These are phyloP conservation scores for Serpula lacrymans DNA, from an alignment of 768 basidiomycete genomes.

Conservation along the genomic window DNA sequence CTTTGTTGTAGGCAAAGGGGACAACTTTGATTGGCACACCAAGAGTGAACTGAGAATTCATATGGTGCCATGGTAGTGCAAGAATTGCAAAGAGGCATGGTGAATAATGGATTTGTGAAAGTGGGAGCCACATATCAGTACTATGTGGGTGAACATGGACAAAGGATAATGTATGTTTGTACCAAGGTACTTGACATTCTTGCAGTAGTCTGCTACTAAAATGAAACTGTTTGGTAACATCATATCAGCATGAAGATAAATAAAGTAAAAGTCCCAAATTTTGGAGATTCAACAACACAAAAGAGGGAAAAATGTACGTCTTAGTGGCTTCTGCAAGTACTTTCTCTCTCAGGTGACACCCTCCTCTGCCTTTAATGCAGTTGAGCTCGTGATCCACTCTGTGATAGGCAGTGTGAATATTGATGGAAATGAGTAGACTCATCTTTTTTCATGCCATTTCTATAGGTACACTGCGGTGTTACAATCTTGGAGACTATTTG, in stretches of 20 bases:
- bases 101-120: background rate
- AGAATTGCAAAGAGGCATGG: constrained; percentile 10
- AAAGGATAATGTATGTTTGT: constrained; percentile 54
- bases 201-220: constrained; percentile 89
- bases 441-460: too few relatives aligned
- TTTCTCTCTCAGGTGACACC: constrained; percentile 90
- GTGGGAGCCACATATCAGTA: background rate
- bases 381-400: constrained; percentile 81
- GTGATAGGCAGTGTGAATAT: too few relatives aligned
- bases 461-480: too few relatives aligned
- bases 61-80: background rate
- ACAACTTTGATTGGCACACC: constrained; percentile 93
- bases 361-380: constrained; percentile 91
- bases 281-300: background rate
- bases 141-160: background rate
- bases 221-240: constrained; percentile 68
- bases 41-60: constrained; percentile 60
- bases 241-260: background rate
- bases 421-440: too few relatives aligned
- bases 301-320: constrained; percentile 44
- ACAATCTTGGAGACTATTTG: too few relatives aligned
- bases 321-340: constrained; percentile 89
- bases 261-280: too few relatives aligned
- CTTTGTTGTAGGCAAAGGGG: constrained; percentile 85
- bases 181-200: constrained; percentile 75